These are phyloP conservation scores for Breviolum minutum DNA, from an alignment of 73 alveolate species.

Conservation along the genomic window DNA sequence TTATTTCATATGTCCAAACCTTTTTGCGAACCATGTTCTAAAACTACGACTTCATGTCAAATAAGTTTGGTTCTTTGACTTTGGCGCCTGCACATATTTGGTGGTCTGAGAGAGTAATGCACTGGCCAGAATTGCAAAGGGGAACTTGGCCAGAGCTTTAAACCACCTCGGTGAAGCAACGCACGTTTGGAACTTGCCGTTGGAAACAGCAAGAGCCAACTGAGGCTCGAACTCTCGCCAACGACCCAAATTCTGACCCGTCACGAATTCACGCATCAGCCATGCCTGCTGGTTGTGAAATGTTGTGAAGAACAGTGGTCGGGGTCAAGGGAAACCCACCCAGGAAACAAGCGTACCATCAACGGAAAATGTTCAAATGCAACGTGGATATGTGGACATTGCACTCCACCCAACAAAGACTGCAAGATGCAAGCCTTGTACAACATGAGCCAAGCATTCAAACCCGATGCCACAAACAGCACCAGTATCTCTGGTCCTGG, in stretches of 20 bases:
- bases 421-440: slow-evolving; percentile 38
- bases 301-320: too few relatives aligned
- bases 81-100: slow-evolving; percentile 72
- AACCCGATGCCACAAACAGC: slow-evolving; percentile 44
- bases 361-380: not conserved
- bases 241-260: slow-evolving; percentile 80
- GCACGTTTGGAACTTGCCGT: not conserved
- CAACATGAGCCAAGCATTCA: slow-evolving; percentile 90
- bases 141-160: slow-evolving; percentile 73
- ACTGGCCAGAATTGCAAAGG: slow-evolving; percentile 82
- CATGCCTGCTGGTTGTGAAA: slow-evolving; percentile 6
- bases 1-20: not conserved
- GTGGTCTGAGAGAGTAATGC: slow-evolving; percentile 80
- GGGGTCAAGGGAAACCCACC: not conserved
- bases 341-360: not conserved
- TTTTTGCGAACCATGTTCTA: not conserved
- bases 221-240: slow-evolving; percentile 38
- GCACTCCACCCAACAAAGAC: not conserved
- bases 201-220: not conserved
- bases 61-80: not conserved
- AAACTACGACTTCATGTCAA: not conserved
- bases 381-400: too few relatives aligned
- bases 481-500: slow-evolving; percentile 56
- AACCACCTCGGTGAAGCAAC: slow-evolving; percentile 33
- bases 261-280: slow-evolving; percentile 86